These are phyloP conservation scores for Chrysochromulina parva DNA, from an alignment of 78 protist genomes.

Conservation along the genomic window DNA sequence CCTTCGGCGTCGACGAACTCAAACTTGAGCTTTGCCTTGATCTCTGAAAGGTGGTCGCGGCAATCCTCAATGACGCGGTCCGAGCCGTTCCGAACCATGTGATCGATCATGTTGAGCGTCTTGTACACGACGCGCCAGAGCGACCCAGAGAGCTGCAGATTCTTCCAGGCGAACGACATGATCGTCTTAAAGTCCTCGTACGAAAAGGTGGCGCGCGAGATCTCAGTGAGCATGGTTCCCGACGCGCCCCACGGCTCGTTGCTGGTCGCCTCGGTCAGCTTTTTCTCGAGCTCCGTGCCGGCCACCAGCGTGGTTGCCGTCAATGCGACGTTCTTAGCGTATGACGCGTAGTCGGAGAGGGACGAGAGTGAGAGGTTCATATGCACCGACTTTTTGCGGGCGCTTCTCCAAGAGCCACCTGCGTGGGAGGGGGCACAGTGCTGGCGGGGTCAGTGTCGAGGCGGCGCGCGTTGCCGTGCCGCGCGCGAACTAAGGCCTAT, in stretches of 20 bases:
- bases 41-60: slow-evolving; percentile 12
- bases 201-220: slow-evolving; percentile 29
- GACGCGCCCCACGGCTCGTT: slow-evolving; percentile 60
- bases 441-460: no score
- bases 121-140: slow-evolving; percentile 32
- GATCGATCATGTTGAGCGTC: not conserved
- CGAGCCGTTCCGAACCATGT: not conserved
- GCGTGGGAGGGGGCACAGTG: no score
- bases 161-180: slow-evolving; percentile 41
- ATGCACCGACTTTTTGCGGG: no score
- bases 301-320: not conserved
- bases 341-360: not conserved
- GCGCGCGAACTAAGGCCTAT: no score
- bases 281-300: slow-evolving; percentile 39
- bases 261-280: slow-evolving; percentile 58
- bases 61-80: slow-evolving; percentile 26
- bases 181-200: slow-evolving; percentile 30
- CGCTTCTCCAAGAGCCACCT: no score
- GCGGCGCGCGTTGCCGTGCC: no score
- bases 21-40: not conserved
- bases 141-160: not conserved
- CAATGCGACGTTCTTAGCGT: not conserved
- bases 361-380: no score
- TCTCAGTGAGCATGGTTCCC: slow-evolving; percentile 42
- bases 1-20: slow-evolving; percentile 25